Conservation (phyloP, 2,329 filamentous ascomycete species). For the Beauveria sp. region DNA sequence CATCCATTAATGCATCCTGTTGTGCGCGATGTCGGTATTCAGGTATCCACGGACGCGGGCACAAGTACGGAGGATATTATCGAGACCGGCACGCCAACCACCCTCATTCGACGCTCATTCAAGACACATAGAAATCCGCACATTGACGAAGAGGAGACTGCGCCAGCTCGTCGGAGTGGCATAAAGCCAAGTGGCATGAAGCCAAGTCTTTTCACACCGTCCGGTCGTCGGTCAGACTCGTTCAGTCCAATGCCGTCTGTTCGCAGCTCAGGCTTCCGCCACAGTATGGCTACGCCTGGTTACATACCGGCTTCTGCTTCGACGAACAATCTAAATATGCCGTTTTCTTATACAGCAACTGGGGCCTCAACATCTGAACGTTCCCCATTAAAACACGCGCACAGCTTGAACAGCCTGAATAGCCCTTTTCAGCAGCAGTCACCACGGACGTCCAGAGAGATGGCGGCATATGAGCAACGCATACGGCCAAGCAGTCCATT, state of each 20-base stretch:
- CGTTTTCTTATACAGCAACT: slow-evolving; percentile 16
- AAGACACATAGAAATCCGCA: slow-evolving; percentile 75
- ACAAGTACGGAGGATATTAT: slow-evolving; percentile 36
- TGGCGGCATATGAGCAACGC: slow-evolving; percentile 50
- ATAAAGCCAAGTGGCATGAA: slow-evolving; percentile 32
- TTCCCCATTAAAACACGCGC: slow-evolving; percentile 75
- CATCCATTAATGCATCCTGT: slow-evolving; percentile 79
- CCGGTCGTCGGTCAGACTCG: slow-evolving; percentile 26
- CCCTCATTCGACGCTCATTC: slow-evolving; percentile 67
- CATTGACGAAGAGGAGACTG: slow-evolving; percentile 55
- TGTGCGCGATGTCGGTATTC: slow-evolving; percentile 70
- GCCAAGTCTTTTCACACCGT: slow-evolving; percentile 37
- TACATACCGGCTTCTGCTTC: slow-evolving; percentile 23
- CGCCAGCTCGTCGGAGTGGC: slow-evolving; percentile 27
- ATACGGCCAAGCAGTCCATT: slow-evolving; percentile 32
- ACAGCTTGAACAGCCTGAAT: slow-evolving; percentile 52
- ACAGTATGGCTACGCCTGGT: slow-evolving; percentile 26
- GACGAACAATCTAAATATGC: slow-evolving; percentile 11
- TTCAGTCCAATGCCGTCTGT: slow-evolving; percentile 23
- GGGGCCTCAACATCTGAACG: slow-evolving; percentile 73
- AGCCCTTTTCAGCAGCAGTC: slow-evolving; percentile 29
- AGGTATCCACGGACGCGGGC: slow-evolving; percentile 51
- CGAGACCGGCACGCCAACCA: slow-evolving; percentile 45
- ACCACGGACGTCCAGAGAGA: slow-evolving; percentile 53
- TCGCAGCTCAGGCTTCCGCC: slow-evolving; percentile 23